These are phyloP conservation scores for Pichia nanzhaoensis DNA, from an alignment of 805 yeast species.

Conservation along the genomic window DNA sequence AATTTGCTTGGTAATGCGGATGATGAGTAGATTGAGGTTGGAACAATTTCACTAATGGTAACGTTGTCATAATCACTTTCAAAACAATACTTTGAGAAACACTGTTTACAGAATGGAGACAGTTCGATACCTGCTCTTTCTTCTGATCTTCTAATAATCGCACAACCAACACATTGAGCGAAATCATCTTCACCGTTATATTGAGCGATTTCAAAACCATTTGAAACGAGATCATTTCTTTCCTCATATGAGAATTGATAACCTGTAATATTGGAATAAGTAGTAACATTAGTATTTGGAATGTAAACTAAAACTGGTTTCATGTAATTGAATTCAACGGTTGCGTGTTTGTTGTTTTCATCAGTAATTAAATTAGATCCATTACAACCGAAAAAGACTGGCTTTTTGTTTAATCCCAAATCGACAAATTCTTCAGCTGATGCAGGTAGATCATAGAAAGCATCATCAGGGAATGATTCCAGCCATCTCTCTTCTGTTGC, in stretches of 20 bases:
- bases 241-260: constrained; percentile 52
- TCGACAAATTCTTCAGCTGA: constrained; percentile 50
- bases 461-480: constrained; percentile 41
- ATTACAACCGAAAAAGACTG: constrained; percentile 79
- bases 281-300: constrained; percentile 60
- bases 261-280: constrained; percentile 56
- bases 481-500: constrained; percentile 45
- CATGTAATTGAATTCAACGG: constrained; percentile 26
- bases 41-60: constrained; percentile 10
- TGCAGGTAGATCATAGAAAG: constrained; percentile 66
- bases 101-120: constrained; percentile 49
- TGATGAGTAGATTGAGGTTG: constrained; percentile 15
- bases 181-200: constrained; percentile 54
- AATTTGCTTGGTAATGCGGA: constrained; percentile 11
- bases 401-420: constrained; percentile 51
- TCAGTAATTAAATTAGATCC: constrained; percentile 44
- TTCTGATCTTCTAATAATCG: constrained; percentile 67
- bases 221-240: constrained; percentile 51
- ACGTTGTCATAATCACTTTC: constrained; percentile 5
- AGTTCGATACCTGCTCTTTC: constrained; percentile 53
- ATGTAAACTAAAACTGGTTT: constrained; percentile 72
- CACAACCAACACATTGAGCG: constrained; percentile 74
- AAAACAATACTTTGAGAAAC: constrained; percentile 66
- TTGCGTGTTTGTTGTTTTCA: constrained; percentile 15
- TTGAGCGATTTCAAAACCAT: constrained; percentile 66